Evolutionary conservation across 805 yeast species (phyloP).

Genomic region (Myxozyma lipomycoides): DNA sequence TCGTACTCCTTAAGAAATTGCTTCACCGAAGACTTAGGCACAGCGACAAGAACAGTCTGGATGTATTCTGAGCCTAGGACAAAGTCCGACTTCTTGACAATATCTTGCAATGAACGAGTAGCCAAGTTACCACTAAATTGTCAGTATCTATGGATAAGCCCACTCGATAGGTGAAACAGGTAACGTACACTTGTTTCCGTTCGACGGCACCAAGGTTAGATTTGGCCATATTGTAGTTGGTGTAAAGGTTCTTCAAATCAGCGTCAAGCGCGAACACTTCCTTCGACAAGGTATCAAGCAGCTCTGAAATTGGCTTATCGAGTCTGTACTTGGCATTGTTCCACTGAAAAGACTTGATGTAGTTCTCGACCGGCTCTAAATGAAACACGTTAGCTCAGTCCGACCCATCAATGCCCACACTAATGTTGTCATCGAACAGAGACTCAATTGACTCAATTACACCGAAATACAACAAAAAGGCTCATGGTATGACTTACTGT

Average conservation of each 20-base stretch:
- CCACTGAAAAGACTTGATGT: slow-evolving; percentile 78
- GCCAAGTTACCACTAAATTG: slow-evolving; percentile 71
- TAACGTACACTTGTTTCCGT: slow-evolving; percentile 62
- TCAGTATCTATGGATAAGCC: background rate
- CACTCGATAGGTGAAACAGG: background rate
- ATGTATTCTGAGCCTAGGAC: slow-evolving; percentile 82
- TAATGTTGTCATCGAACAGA: background rate
- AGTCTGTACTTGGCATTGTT: slow-evolving; percentile 78
- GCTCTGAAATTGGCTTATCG: slow-evolving; percentile 75
- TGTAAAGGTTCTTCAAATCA: slow-evolving; percentile 75
- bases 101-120: slow-evolving; percentile 82
- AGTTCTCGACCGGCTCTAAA: slow-evolving; percentile 51
- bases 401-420: background rate
- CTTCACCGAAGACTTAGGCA: slow-evolving; percentile 54
- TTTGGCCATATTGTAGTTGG: slow-evolving; percentile 75
- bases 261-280: slow-evolving; percentile 81
- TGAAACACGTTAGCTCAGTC: background rate
- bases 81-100: slow-evolving; percentile 78
- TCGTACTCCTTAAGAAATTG: slow-evolving; percentile 73
- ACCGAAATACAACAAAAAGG: background rate
- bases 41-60: slow-evolving; percentile 80
- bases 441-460: background rate
- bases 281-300: slow-evolving; percentile 62
- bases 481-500: too few species aligned
- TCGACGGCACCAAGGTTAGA: slow-evolving; percentile 82